Evolutionary conservation across 352 stramenopile genomes (phyloP).

Genomic region (Pythium pyrilobum): DNA sequence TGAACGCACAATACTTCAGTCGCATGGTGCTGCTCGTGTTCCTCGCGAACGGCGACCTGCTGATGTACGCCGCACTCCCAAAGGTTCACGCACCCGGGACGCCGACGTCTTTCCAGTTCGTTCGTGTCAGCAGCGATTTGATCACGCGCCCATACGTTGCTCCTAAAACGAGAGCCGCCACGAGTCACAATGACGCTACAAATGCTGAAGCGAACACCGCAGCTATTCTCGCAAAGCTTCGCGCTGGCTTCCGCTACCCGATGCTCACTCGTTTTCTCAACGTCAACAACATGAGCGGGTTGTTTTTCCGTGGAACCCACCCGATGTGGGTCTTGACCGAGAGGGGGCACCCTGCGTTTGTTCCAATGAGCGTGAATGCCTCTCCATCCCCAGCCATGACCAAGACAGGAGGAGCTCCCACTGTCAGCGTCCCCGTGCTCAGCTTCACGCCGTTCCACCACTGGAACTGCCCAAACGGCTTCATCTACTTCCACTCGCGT

Average conservation of each 20-base stretch:
- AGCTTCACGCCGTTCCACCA: slow-evolving; percentile 86
- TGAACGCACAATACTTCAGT: slow-evolving; percentile 69
- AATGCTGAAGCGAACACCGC: slow-evolving; percentile 60
- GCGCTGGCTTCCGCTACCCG: slow-evolving; percentile 76
- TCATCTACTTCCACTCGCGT: slow-evolving; percentile 86
- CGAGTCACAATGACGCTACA: slow-evolving; percentile 40
- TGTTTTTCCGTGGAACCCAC: slow-evolving; percentile 80
- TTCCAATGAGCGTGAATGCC: slow-evolving; percentile 65
- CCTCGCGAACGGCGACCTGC: slow-evolving; percentile 75
- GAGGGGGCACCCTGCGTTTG: slow-evolving; percentile 54
- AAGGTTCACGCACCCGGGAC: slow-evolving; percentile 29
- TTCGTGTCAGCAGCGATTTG: slow-evolving; percentile 56
- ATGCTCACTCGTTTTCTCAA: slow-evolving; percentile 82
- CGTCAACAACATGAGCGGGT: slow-evolving; percentile 80
- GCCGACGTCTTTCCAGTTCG: slow-evolving; percentile 54
- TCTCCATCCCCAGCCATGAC: slow-evolving; percentile 17
- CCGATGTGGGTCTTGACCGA: slow-evolving; percentile 83
- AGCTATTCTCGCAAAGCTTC: slow-evolving; percentile 65
- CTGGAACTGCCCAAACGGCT: slow-evolving; percentile 84
- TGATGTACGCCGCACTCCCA: slow-evolving; percentile 67
- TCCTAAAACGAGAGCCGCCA: slow-evolving; percentile 40
- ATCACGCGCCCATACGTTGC: slow-evolving; percentile 74
- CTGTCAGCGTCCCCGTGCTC: slow-evolving; percentile 71
- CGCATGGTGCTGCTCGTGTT: slow-evolving; percentile 84
- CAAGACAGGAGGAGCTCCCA: slow-evolving; percentile 21